phyloP scores from a whole-genome alignment of 176 grass and related monocot species.

The Aegilops tauschii region DNA sequence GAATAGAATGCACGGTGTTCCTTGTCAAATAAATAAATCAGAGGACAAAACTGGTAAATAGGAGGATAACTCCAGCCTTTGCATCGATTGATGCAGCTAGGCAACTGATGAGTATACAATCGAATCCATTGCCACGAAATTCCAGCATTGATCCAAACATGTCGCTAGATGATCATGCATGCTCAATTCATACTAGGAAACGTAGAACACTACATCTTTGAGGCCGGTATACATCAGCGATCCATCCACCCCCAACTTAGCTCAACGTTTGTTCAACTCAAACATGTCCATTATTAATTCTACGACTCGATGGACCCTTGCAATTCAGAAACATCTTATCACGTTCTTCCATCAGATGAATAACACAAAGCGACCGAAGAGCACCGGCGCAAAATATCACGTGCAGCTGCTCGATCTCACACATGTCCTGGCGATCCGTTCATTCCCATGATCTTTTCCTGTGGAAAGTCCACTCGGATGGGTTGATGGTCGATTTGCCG shows the following conservation, averaged over 20 bases:
- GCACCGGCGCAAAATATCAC: background rate
- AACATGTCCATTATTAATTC: conserved; percentile 9
- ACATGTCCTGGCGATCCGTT: background rate
- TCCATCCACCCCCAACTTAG: background rate
- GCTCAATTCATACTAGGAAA: background rate
- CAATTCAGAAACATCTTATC: background rate
- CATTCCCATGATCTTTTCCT: conserved; percentile 63
- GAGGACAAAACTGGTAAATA: too few species aligned
- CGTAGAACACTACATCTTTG: background rate
- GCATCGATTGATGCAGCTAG: too few species aligned
- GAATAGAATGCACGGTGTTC: too few species aligned
- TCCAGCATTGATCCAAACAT: background rate
- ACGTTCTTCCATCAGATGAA: background rate
- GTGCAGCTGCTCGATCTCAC: background rate
- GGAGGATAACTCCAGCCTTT: too few species aligned
- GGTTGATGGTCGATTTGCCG: conserved; percentile 60
- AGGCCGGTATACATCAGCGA: background rate
- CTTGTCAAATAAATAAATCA: too few species aligned
- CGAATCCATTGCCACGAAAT: background rate
- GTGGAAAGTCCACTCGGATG: conserved; percentile 42
- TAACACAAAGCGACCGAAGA: background rate
- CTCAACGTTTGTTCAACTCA: background rate
- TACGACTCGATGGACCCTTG: background rate
- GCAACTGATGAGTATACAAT: background rate
- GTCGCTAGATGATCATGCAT: background rate